Conservation (phyloP, 106 monocot genomes). For the Dendrobium huoshanense region DNA sequence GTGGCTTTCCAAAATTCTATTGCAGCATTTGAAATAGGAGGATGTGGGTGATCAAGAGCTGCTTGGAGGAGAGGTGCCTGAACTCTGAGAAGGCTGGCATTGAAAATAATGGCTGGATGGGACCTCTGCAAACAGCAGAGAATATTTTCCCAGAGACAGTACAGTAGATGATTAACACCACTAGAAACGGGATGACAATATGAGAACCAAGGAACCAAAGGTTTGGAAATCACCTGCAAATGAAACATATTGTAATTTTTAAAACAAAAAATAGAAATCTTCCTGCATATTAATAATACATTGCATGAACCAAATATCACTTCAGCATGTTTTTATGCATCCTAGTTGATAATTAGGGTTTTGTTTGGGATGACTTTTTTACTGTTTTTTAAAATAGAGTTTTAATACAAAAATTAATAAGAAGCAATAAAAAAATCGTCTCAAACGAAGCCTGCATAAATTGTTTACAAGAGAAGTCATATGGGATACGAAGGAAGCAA, state of each 20-base stretch:
- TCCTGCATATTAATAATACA: background rate
- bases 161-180: slow-evolving; percentile 18
- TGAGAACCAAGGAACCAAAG: slow-evolving; percentile 25
- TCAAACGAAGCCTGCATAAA: no score
- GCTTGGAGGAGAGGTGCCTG: slow-evolving; percentile 30
- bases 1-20: slow-evolving; percentile 40
- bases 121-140: slow-evolving; percentile 28
- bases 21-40: slow-evolving; percentile 26
- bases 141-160: slow-evolving; percentile 28
- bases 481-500: no score
- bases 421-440: no score
- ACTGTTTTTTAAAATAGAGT: no score
- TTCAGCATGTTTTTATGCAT: no score
- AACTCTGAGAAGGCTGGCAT: slow-evolving; percentile 26
- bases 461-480: no score
- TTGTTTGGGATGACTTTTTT: no score
- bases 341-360: no score
- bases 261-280: no score
- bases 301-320: background rate
- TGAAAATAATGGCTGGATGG: slow-evolving; percentile 24
- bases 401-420: no score
- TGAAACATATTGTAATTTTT: background rate
- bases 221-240: slow-evolving; percentile 33
- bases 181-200: slow-evolving; percentile 5
- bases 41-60: slow-evolving; percentile 38